Percentiles rank a stretch among this genome's conserved stretches.
phyloP scores from a whole-genome alignment of 371 early-diverging fungal species.

The Haplosporangium sp. region DNA sequence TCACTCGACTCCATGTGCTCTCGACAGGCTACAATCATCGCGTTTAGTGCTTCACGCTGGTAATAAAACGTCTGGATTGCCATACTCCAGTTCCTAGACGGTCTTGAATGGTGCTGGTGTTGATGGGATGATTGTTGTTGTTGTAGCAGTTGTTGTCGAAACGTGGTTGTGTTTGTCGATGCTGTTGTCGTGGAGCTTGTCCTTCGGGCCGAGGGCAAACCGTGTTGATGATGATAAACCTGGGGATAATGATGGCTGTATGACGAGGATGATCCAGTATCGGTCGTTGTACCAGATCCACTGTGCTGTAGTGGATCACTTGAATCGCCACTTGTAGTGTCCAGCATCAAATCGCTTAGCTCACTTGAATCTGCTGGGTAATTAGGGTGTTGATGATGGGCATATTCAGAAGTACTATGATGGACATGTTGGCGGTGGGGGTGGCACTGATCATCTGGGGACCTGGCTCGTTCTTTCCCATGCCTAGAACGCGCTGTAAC shows the following conservation, averaged over 20 bases:
- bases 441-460: neutral
- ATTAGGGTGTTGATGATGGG: neutral
- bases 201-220: neutral
- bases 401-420: neutral
- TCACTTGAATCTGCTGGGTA: neutral
- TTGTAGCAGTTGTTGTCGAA: neutral
- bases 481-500: neutral
- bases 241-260: too few species aligned
- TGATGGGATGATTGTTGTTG: neutral
- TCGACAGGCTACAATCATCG: conserved; percentile 26
- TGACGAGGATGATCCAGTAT: too few species aligned
- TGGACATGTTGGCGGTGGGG: neutral
- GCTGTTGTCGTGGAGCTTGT: neutral
- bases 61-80: conserved; percentile 18
- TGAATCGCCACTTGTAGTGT: neutral
- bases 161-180: neutral
- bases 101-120: neutral
- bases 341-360: neutral
- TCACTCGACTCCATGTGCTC: conserved; percentile 20
- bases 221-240: neutral
- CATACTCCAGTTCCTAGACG: conserved; percentile 25
- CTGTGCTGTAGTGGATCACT: neutral
- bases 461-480: neutral
- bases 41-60: conserved; percentile 12
- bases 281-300: neutral